Evolutionary conservation across 495 filamentous ascomycete genomes (phyloP).

Genomic region (Margaritispora aquatica): DNA sequence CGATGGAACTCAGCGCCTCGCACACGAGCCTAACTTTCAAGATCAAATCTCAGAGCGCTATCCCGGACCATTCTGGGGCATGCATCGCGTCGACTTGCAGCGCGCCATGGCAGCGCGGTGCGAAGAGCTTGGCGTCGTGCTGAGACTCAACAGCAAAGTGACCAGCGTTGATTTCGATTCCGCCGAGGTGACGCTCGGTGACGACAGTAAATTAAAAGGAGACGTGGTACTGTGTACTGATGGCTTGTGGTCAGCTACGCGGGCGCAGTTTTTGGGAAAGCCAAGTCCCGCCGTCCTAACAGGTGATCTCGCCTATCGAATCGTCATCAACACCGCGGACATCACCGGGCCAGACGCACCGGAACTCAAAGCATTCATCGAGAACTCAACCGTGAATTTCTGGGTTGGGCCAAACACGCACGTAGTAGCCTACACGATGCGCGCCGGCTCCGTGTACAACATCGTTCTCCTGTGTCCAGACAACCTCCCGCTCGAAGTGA

Average conservation of each 20-base stretch:
- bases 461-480: conserved; percentile 51
- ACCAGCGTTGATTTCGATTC: conserved; percentile 31
- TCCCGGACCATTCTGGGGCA: conserved; percentile 44
- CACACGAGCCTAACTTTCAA: conserved; percentile 43
- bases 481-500: conserved; percentile 38
- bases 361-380: conserved; percentile 36
- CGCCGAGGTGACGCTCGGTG: conserved; percentile 29
- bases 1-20: conserved; percentile 46
- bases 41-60: conserved; percentile 36
- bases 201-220: conserved; percentile 30
- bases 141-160: conserved; percentile 32
- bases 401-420: conserved; percentile 61
- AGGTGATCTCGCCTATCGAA: conserved; percentile 57
- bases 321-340: conserved; percentile 43
- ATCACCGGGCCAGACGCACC: conserved; percentile 39
- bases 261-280: conserved; percentile 37
- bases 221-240: conserved; percentile 51
- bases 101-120: conserved; percentile 35
- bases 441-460: conserved; percentile 46
- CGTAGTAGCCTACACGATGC: conserved; percentile 51
- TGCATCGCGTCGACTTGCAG: conserved; percentile 51
- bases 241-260: conserved; percentile 46
- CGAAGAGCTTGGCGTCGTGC: conserved; percentile 33
- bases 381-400: conserved; percentile 55
- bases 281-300: conserved; percentile 41